Percentiles rank a stretch among this genome's conserved stretches.
Conservation (phyloP, 2,329 filamentous ascomycete species). For the Pyrenophora teres region DNA sequence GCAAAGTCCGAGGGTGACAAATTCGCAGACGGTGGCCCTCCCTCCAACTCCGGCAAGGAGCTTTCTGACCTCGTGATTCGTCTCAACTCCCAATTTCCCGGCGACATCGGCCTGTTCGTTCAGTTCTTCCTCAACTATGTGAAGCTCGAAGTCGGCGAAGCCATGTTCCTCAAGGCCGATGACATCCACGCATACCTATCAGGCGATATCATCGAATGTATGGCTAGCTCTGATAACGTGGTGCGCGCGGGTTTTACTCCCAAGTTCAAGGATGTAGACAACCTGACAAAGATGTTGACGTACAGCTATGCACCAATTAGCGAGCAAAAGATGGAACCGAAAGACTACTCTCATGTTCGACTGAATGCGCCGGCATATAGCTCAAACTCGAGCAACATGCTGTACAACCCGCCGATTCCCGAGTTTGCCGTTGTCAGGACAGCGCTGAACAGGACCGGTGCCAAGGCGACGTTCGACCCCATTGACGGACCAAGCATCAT, state of each 20-base stretch:
- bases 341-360: slow-evolving; percentile 82
- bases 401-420: slow-evolving; percentile 96
- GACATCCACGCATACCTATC: slow-evolving; percentile 96
- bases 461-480: slow-evolving; percentile 86
- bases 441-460: slow-evolving; percentile 68
- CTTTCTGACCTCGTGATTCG: slow-evolving; percentile 78
- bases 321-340: slow-evolving; percentile 89
- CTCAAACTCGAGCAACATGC: slow-evolving; percentile 69
- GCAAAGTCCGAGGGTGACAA: slow-evolving; percentile 69
- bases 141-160: slow-evolving; percentile 83
- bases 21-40: slow-evolving; percentile 76
- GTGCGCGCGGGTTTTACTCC: slow-evolving; percentile 96
- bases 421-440: slow-evolving; percentile 91
- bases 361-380: slow-evolving; percentile 83
- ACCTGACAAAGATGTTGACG: slow-evolving; percentile 86
- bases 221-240: slow-evolving; percentile 98
- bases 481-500: slow-evolving; percentile 89
- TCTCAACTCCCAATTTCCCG: slow-evolving; percentile 80
- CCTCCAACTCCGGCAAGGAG: slow-evolving; percentile 69
- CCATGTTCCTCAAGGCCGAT: slow-evolving; percentile 93
- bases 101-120: slow-evolving; percentile 89
- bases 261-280: slow-evolving; percentile 96
- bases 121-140: slow-evolving; percentile 98
- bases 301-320: slow-evolving; percentile 94
- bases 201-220: slow-evolving; percentile 97